Evolutionary conservation across 768 basidiomycete species (phyloP), one percentile per base, ranked within the genome.

Genomic region (Crassisporium funariophilum): DNA sequence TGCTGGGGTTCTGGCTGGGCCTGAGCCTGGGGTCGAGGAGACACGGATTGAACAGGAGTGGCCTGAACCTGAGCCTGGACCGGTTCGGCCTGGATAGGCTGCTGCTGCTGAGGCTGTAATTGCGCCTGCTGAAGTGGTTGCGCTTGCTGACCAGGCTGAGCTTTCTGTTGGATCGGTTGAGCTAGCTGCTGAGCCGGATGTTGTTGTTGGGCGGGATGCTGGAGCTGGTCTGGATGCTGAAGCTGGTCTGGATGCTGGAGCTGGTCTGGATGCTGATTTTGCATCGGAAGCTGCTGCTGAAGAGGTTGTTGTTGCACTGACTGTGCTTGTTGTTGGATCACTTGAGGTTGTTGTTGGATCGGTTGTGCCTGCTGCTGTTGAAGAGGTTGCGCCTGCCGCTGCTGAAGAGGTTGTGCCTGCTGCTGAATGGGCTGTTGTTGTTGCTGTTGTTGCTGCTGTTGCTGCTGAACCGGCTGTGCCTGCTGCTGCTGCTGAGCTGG

Each of bases 401-500:
- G 57, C 17, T 56, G 46, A 8, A 19, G 69, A 60, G 12, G 54
- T 41, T 47, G 55, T 13, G 24, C 10, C 1, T 41, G 45, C 11
- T 21, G 46, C n/a, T 36, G 49, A 12, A 34, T 25, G 17, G 35
- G 44, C 16, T 36, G 49, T 9, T 45, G 55, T 24, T 52, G 43
- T 13, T 50, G 52, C 4, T 49, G 54, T 4, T 38, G 34, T 3
- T 44, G 43, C 39, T 49, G 52, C 13, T 29, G 29, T 22, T 50
- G 53, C 6, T 34, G 57, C 19, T 56, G 46, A 8, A 19, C 35
- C 2, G 20, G 42, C 48, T 52, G 69, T 58, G 11, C 54, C 42
- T 46, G 54, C 35, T 47, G 55, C 47, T 60, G 58, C 7, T 52
- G 59, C 34, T 62, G 75, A 15, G 58, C 61, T 38, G 75, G 71